phyloP scores from a whole-genome alignment of 2,329 filamentous ascomycete species.

The Lojkania enalia region DNA sequence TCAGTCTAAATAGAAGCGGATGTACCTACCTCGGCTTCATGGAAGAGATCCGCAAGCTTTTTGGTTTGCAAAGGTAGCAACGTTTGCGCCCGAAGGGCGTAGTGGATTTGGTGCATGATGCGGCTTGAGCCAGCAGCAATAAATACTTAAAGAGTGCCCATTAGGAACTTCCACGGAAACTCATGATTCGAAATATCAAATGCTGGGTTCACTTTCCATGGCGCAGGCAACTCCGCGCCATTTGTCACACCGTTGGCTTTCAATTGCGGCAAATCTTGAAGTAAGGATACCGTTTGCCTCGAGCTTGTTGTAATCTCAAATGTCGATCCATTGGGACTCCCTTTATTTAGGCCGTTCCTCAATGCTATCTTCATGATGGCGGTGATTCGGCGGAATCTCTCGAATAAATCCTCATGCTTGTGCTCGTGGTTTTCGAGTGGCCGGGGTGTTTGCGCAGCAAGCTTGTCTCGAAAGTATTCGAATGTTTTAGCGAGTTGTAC shows the following conservation, averaged over 20 bases:
- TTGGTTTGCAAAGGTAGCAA: too few relatives aligned
- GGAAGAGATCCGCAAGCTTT: too few relatives aligned
- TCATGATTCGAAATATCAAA: conserved; percentile 37
- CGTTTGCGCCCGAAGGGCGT: too few relatives aligned
- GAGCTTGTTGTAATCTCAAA: conserved; percentile 42
- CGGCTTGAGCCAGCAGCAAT: too few relatives aligned
- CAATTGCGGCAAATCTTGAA: conserved; percentile 37
- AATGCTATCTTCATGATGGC: conserved; percentile 35
- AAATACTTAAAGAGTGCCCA: conserved; percentile 39
- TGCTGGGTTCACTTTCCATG: conserved; percentile 33
- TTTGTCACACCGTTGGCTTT: conserved; percentile 30
- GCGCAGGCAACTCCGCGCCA: conserved; percentile 29
- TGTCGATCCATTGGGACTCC: conserved; percentile 36
- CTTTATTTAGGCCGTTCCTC: conserved; percentile 22
- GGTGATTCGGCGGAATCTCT: conserved; percentile 40
- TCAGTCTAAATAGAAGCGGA: too few relatives aligned
- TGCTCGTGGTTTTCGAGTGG: conserved; percentile 25
- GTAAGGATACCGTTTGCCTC: conserved; percentile 35
- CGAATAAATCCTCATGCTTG: conserved; percentile 35
- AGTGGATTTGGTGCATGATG: too few relatives aligned
- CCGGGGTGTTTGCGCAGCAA: conserved; percentile 37
- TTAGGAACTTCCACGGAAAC: conserved; percentile 41
- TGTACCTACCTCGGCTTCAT: too few relatives aligned
- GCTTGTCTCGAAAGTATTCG: conserved; percentile 37
- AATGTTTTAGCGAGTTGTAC: conserved; percentile 38